Conservation (phyloP, 2,329 filamentous ascomycete species). For the Xylaria sp. region DNA sequence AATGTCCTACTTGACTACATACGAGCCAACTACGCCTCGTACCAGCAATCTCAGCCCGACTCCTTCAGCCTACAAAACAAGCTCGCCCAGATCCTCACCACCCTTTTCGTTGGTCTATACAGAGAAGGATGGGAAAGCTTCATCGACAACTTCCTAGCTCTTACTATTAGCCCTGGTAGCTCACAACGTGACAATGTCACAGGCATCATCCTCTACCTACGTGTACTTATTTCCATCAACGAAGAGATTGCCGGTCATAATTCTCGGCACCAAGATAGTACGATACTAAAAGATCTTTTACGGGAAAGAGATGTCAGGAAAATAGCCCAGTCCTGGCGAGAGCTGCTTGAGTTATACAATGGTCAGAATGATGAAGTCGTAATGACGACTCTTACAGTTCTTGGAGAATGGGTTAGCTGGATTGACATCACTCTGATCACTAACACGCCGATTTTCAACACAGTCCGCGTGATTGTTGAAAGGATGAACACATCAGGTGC, state of each 20-base stretch:
- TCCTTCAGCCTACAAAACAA: slow-evolving; percentile 88
- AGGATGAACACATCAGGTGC: slow-evolving; percentile 65
- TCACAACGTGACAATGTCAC: slow-evolving; percentile 69
- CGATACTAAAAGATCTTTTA: slow-evolving; percentile 88
- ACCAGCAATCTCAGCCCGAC: slow-evolving; percentile 66
- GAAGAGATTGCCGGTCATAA: slow-evolving; percentile 98
- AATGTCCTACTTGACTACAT: slow-evolving; percentile 83
- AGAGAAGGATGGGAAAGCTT: slow-evolving; percentile 85
- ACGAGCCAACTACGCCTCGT: slow-evolving; percentile 72
- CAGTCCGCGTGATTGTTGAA: slow-evolving; percentile 87
- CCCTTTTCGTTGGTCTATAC: slow-evolving; percentile 88
- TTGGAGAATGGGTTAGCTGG: slow-evolving; percentile 98
- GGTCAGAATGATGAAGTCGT: slow-evolving; percentile 73
- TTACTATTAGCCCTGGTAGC: slow-evolving; percentile 70
- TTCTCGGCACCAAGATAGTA: slow-evolving; percentile 78
- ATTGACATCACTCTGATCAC: slow-evolving; percentile 95
- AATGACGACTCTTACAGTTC: slow-evolving; percentile 87
- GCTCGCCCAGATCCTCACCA: slow-evolving; percentile 92
- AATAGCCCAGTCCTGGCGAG: slow-evolving; percentile 88
- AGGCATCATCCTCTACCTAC: slow-evolving; percentile 85
- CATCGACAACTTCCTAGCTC: slow-evolving; percentile 83
- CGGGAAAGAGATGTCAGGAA: slow-evolving; percentile 86
- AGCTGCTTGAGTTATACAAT: slow-evolving; percentile 80
- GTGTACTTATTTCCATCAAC: slow-evolving; percentile 86
- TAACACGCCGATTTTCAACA: slow-evolving; percentile 83